Evolutionary conservation across 305 asterid species (phyloP), one percentile per base, ranked within the genome.

Genomic region (Lippia alba): DNA sequence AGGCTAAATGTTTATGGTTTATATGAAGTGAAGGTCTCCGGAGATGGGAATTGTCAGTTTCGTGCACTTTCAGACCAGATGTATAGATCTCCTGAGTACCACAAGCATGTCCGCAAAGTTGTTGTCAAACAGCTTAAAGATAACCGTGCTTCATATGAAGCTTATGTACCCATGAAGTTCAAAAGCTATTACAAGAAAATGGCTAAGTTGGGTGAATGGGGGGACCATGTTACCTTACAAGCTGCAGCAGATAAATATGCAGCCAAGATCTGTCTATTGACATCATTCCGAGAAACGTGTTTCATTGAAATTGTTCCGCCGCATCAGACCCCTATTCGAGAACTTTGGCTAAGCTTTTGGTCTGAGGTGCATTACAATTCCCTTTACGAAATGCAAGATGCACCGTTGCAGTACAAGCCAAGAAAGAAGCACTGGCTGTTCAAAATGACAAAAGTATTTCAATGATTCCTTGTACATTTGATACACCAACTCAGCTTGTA

Each of bases 181-280:
- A 88, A 79, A 76, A 70, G 46, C 69, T 88, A 88, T 82, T 76
- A 71, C 86, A 84, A 84, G 85, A 88, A 86, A 84, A 88, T 88
- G 94, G 83, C 85, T 12, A 88, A 84, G 90, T 76, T 77, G 8
- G 88, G 91, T 53, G 91, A 88, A 74, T 88, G 94, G 91, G 91
- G 90, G 9, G 94, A 87, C 80, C 94, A 87, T 79, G 84, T 87
- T 71, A 87, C 94, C 1, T 76, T 87, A 70, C 94, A 88, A 80
- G 94, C 94, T 34, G 94, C 94, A 40, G 89, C 94, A 51, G 94
- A 88, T 80, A 86, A 84, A 82, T 87, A 85, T 76, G 83, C 85
- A 50, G 93, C 90, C 1, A 87, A 87, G 85, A 87, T 87, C 67
- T 87, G 93, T 64, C 86, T 87, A 17, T 66, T 87, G 77, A 87